Evolutionary conservation across 2,329 filamentous ascomycete genomes (phyloP).

Genomic region (Trichophyton verrucosum): DNA sequence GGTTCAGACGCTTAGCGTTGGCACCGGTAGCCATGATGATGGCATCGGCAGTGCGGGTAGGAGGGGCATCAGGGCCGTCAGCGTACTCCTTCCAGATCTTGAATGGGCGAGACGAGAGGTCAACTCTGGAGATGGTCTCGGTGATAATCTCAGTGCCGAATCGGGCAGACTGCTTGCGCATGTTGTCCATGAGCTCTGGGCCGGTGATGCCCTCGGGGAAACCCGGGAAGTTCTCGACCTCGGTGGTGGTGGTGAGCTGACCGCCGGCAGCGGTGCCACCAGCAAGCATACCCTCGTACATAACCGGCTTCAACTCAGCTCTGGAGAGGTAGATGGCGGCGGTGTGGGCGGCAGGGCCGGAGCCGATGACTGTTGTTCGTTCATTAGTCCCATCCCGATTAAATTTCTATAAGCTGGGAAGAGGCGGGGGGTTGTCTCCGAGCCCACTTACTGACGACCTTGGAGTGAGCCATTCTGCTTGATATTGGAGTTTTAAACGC

Average conservation of each 20-base stretch:
- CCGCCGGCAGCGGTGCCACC: conserved; percentile 93
- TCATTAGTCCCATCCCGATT: neutral
- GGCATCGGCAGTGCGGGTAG: conserved; percentile 72
- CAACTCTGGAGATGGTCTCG: conserved; percentile 82
- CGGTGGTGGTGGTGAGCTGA: conserved; percentile 95
- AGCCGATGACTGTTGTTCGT: conserved; percentile 56
- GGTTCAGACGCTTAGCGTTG: conserved; percentile 69
- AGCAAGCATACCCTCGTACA: conserved; percentile 97
- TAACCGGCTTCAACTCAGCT: conserved; percentile 83
- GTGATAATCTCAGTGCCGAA: conserved; percentile 90
- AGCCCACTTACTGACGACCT: conserved; percentile 66
- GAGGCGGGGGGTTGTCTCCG: too few species aligned
- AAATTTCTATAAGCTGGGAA: too few species aligned
- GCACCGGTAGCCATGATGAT: conserved; percentile 93
- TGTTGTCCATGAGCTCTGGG: conserved; percentile 81
- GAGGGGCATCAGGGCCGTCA: conserved; percentile 55
- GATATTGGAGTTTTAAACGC: conserved; percentile 18
- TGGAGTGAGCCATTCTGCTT: conserved; percentile 69
- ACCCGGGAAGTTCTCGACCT: conserved; percentile 95
- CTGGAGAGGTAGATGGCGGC: conserved; percentile 92
- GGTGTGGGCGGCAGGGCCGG: conserved; percentile 92
- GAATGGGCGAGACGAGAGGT: conserved; percentile 75
- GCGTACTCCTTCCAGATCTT: conserved; percentile 86
- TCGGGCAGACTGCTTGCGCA: conserved; percentile 79
- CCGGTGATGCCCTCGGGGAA: conserved; percentile 86